Evolutionary conservation across 768 basidiomycete species (phyloP).

Genomic region (Kwoniella dendrophila): DNA sequence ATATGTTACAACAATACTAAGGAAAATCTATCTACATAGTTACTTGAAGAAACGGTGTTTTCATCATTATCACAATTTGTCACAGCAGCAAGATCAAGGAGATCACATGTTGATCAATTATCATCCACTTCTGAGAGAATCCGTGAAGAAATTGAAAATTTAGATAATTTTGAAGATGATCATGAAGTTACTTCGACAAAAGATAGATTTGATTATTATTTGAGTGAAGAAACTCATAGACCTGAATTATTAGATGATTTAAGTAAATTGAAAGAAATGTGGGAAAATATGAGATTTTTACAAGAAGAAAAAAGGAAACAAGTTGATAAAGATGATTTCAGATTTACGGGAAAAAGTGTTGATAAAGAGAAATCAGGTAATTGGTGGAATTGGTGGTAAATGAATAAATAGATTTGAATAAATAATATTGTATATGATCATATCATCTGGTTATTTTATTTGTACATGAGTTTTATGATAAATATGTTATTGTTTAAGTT

Average conservation of each 20-base stretch:
- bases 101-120: slow-evolving; percentile 7
- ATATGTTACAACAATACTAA: not conserved
- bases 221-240: slow-evolving; percentile 34
- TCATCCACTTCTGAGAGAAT: slow-evolving; percentile 8
- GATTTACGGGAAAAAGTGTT: slow-evolving; percentile 6
- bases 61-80: slow-evolving; percentile 26
- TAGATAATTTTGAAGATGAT: slow-evolving; percentile 36
- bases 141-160: slow-evolving; percentile 12
- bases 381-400: slow-evolving; percentile 18
- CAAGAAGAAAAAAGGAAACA: slow-evolving; percentile 23
- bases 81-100: slow-evolving; percentile 13
- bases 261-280: slow-evolving; percentile 30
- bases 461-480: too few relatives aligned
- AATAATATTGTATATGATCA: too few relatives aligned
- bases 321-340: slow-evolving; percentile 6
- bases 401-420: not conserved
- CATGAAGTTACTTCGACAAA: slow-evolving; percentile 23
- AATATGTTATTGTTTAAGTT: not conserved
- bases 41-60: slow-evolving; percentile 35
- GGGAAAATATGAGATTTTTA: slow-evolving; percentile 23
- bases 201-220: slow-evolving; percentile 35
- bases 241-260: slow-evolving; percentile 34
- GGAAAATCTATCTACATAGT: slow-evolving; percentile 2
- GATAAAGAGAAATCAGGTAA: slow-evolving; percentile 11
- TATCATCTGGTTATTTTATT: too few relatives aligned